phyloP scores from a whole-genome alignment of 2,329 filamentous ascomycete genomes.

The Monosporascus sp. region DNA sequence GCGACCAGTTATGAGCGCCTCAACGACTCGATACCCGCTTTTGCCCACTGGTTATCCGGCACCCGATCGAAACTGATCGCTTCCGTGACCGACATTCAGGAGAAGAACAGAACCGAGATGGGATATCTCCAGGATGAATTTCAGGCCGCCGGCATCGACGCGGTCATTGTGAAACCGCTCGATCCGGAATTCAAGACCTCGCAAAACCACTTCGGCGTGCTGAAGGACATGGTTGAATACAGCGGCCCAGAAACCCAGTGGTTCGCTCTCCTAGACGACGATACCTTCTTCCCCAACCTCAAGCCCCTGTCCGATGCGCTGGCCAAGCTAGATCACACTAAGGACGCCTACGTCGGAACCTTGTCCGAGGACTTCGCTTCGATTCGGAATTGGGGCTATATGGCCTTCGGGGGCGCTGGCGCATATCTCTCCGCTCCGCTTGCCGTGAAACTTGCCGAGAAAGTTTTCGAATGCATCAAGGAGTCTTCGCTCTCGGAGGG shows the following conservation, averaged over 20 bases:
- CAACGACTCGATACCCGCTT: conserved; percentile 43
- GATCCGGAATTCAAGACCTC: conserved; percentile 36
- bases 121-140: conserved; percentile 27
- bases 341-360: conserved; percentile 49
- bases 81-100: conserved; percentile 40
- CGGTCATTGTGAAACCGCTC: conserved; percentile 29
- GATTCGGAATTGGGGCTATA: conserved; percentile 48
- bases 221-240: conserved; percentile 43
- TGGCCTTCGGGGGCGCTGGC: conserved; percentile 58
- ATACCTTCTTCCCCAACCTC: conserved; percentile 58
- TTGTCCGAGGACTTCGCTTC: conserved; percentile 52
- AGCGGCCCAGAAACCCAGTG: conserved; percentile 43
- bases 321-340: conserved; percentile 40
- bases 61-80: conserved; percentile 48
- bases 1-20: conserved; percentile 49
- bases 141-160: conserved; percentile 29
- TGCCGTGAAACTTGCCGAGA: conserved; percentile 39
- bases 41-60: conserved; percentile 51
- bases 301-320: conserved; percentile 44
- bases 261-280: conserved; percentile 56
- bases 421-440: conserved; percentile 53
- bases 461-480: conserved; percentile 44
- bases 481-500: conserved; percentile 38
- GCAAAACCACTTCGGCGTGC: conserved; percentile 53
- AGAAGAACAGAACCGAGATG: conserved; percentile 23